Evolutionary conservation across 2,329 filamentous ascomycete species (phyloP).

Genomic region (Epichloe hybrida): DNA sequence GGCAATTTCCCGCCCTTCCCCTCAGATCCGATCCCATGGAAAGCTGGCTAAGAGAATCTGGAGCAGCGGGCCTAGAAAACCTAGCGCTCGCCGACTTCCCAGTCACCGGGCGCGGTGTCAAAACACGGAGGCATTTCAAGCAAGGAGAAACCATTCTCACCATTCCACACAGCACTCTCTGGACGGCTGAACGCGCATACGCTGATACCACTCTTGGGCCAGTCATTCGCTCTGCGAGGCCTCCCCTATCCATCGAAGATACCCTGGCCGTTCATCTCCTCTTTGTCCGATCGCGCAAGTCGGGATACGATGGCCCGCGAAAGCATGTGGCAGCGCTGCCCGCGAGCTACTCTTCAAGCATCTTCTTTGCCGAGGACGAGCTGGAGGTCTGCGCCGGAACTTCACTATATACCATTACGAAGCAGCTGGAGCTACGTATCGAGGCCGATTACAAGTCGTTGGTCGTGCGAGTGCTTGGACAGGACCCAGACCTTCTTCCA

Average conservation of each 20-base stretch:
- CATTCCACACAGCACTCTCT: slow-evolving; percentile 17
- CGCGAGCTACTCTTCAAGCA: slow-evolving; percentile 19
- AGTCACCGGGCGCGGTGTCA: slow-evolving; percentile 18
- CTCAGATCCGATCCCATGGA: slow-evolving; percentile 14
- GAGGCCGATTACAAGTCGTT: slow-evolving; percentile 18
- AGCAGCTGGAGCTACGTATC: slow-evolving; percentile 16
- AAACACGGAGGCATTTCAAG: slow-evolving; percentile 16
- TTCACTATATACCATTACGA: slow-evolving; percentile 20
- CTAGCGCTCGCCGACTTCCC: slow-evolving; percentile 20
- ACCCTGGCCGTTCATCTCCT: slow-evolving; percentile 20
- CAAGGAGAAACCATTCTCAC: slow-evolving; percentile 20
- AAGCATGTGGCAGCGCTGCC: slow-evolving; percentile 18
- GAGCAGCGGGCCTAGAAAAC: slow-evolving; percentile 17
- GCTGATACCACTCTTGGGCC: slow-evolving; percentile 19
- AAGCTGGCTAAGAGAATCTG: slow-evolving; percentile 18
- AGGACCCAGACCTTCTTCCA: slow-evolving; percentile 19
- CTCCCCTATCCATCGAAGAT: slow-evolving; percentile 20
- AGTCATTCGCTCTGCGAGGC: slow-evolving; percentile 16
- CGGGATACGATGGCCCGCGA: slow-evolving; percentile 16
- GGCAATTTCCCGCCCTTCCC: no score
- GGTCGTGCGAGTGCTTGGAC: slow-evolving; percentile 14
- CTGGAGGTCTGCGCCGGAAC: slow-evolving; percentile 19
- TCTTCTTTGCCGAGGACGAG: slow-evolving; percentile 21
- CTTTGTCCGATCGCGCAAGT: slow-evolving; percentile 20
- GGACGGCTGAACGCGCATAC: slow-evolving; percentile 20